Conservation (phyloP, 108 stramenopile species). For the Thalassiosira profunda region DNA sequence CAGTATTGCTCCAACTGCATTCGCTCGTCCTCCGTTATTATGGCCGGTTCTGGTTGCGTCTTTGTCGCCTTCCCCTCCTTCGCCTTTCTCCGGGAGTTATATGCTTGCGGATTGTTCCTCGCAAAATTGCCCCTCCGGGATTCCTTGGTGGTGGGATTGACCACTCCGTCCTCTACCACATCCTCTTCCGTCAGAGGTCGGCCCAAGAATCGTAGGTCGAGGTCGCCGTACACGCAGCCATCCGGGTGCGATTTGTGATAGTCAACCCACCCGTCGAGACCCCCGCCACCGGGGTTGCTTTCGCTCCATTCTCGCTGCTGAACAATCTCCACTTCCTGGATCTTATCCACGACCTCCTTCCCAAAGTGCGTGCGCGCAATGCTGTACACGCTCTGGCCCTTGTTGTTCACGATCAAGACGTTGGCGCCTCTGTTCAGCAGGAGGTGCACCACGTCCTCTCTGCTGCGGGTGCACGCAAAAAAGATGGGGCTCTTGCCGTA, state of each 20-base stretch:
- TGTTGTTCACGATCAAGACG: slow-evolving; percentile 87
- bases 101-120: slow-evolving; percentile 54
- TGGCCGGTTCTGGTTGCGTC: background rate
- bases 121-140: slow-evolving; percentile 66
- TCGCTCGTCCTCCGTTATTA: slow-evolving; percentile 28
- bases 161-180: slow-evolving; percentile 49
- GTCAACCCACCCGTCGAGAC: slow-evolving; percentile 53
- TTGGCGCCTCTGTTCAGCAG: slow-evolving; percentile 50
- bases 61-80: background rate
- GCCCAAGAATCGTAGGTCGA: slow-evolving; percentile 70
- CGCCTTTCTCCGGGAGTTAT: slow-evolving; percentile 9
- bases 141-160: slow-evolving; percentile 66
- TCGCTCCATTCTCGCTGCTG: slow-evolving; percentile 12
- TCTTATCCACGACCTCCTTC: slow-evolving; percentile 17
- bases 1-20: slow-evolving; percentile 42
- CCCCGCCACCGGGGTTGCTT: too few relatives aligned
- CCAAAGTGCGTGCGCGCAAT: slow-evolving; percentile 59
- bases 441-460: slow-evolving; percentile 61
- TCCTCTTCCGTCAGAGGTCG: slow-evolving; percentile 50
- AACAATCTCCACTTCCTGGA: slow-evolving; percentile 21
- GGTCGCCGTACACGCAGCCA: slow-evolving; percentile 72
- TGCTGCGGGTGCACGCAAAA: slow-evolving; percentile 74
- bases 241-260: slow-evolving; percentile 72
- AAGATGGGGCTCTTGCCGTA: slow-evolving; percentile 91
- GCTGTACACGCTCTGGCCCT: slow-evolving; percentile 78